These are phyloP conservation scores for Spiraea crenata DNA, from an alignment of 331 rosid species.

Conservation along the genomic window DNA sequence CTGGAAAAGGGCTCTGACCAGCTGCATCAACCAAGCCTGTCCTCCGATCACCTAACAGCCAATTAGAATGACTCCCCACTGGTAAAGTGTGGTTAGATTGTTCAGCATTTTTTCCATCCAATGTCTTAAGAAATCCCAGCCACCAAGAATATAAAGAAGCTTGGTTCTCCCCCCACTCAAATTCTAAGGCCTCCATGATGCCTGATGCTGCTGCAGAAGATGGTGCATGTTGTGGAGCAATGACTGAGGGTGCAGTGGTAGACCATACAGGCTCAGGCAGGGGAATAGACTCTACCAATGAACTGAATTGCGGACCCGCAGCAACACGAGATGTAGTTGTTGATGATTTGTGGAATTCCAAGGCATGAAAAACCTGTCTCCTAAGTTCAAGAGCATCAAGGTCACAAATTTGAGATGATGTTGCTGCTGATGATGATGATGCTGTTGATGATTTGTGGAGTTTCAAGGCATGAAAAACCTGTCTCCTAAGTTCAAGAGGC, in stretches of 20 bases:
- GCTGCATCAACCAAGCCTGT: slow-evolving; percentile 25
- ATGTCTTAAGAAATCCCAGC: slow-evolving; percentile 40
- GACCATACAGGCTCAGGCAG: slow-evolving; percentile 53
- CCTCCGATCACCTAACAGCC: slow-evolving; percentile 10
- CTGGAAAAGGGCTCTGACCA: slow-evolving; percentile 34
- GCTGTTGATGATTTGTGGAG: slow-evolving; percentile 23
- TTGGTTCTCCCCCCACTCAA: slow-evolving; percentile 44
- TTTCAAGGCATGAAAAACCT: slow-evolving; percentile 29
- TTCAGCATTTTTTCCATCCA: slow-evolving; percentile 29
- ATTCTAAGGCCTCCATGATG: slow-evolving; percentile 29
- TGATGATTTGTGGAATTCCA: slow-evolving; percentile 23
- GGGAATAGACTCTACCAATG: slow-evolving; percentile 49
- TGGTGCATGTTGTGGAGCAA: slow-evolving; percentile 10
- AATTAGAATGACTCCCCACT: slow-evolving; percentile 17
- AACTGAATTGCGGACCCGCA: slow-evolving; percentile 28
- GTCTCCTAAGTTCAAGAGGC: slow-evolving; percentile 23
- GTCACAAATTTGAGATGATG: neutral
- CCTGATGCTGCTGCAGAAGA: neutral
- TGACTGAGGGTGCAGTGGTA: slow-evolving; percentile 43
- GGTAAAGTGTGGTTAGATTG: slow-evolving; percentile 27
- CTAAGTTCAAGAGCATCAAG: slow-evolving; percentile 18
- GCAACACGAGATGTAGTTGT: slow-evolving; percentile 10
- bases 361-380: slow-evolving; percentile 29
- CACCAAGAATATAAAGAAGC: slow-evolving; percentile 48
- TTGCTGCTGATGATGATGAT: neutral